A percentile compares a stretch with the other conserved stretches of the same genome.
phyloP scores from a whole-genome alignment of 495 filamentous ascomycete species.

The Penicillium bialowiezense region DNA sequence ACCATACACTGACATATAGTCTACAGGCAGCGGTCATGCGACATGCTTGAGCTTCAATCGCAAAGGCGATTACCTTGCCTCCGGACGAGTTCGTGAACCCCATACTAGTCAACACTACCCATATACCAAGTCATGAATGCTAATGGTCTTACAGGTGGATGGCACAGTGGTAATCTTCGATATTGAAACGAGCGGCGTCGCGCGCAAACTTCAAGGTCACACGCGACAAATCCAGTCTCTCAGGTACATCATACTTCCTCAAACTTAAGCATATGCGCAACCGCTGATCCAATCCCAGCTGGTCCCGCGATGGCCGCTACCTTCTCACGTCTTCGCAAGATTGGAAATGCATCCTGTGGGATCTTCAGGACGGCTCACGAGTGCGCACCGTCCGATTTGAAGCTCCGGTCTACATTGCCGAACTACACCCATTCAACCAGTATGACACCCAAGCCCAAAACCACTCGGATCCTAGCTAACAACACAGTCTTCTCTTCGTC shows the following conservation, averaged over 20 bases:
- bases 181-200: slow-evolving; percentile 92
- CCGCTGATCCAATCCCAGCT: slow-evolving; percentile 52
- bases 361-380: slow-evolving; percentile 70
- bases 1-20: not conserved
- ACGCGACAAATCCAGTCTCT: slow-evolving; percentile 85
- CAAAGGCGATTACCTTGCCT: slow-evolving; percentile 89
- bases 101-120: not conserved
- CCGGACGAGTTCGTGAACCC: slow-evolving; percentile 65
- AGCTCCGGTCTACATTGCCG: slow-evolving; percentile 90
- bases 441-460: slow-evolving; percentile 40
- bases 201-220: slow-evolving; percentile 88
- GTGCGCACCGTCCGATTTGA: slow-evolving; percentile 77
- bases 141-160: slow-evolving; percentile 55
- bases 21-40: slow-evolving; percentile 59
- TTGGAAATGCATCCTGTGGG: slow-evolving; percentile 95
- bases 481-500: slow-evolving; percentile 68
- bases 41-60: slow-evolving; percentile 84
- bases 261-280: not conserved
- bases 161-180: slow-evolving; percentile 95
- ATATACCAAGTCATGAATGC: not conserved
- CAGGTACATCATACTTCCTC: slow-evolving; percentile 41
- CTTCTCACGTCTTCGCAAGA: slow-evolving; percentile 93
- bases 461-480: slow-evolving; percentile 5
- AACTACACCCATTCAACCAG: slow-evolving; percentile 90
- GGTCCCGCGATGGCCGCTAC: slow-evolving; percentile 88